Conservation (phyloP, 805 yeast species). For the Tetrapisispora nanseiensis region DNA sequence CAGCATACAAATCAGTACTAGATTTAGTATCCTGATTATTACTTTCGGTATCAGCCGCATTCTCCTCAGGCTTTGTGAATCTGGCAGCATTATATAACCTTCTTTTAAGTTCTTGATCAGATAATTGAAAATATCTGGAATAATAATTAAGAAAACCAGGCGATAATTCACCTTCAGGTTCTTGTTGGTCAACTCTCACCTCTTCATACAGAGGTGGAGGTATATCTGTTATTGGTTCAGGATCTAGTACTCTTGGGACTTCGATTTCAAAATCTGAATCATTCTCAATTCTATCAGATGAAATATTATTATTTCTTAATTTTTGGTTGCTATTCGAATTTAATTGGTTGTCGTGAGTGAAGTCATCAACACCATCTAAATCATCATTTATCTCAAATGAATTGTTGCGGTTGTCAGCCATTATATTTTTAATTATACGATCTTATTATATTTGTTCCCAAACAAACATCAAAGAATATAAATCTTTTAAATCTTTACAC, state of each 20-base stretch:
- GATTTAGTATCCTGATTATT: constrained; percentile 17
- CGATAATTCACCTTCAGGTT: constrained; percentile 5
- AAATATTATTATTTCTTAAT: neutral
- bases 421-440: neutral
- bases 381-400: constrained; percentile 16
- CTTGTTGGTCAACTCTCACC: constrained; percentile 2
- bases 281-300: constrained; percentile 1
- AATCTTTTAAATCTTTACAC: too few relatives aligned
- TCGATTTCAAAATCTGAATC: constrained; percentile 1
- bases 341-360: constrained; percentile 16
- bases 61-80: constrained; percentile 13
- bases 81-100: constrained; percentile 8
- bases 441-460: neutral
- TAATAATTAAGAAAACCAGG: constrained; percentile 22
- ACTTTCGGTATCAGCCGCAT: constrained; percentile 9
- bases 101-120: constrained; percentile 9
- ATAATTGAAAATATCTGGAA: constrained; percentile 18
- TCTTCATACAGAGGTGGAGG: constrained; percentile 1
- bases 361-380: constrained; percentile 24
- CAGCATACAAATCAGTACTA: constrained; percentile 70
- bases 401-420: constrained; percentile 1
- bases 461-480: too few relatives aligned
- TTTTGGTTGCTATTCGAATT: constrained; percentile 4
- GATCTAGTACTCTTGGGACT: constrained; percentile 1
- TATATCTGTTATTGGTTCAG: neutral